Base-by-base conservation (phyloP, 2,329 filamentous ascomycete genomes). In the Aspergillus transmontanensis region DNA sequence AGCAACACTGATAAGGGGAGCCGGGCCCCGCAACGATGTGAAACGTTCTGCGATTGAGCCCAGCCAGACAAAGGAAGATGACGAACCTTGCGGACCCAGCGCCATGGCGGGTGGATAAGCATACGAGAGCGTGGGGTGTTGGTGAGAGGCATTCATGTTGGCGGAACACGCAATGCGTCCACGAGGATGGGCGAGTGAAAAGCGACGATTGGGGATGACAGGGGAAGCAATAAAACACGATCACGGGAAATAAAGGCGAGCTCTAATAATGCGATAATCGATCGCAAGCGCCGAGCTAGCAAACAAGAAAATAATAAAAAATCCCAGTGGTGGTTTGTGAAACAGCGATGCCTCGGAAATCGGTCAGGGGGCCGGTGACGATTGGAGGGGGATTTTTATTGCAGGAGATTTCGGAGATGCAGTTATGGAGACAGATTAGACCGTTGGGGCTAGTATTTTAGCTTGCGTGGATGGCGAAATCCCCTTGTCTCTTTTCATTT, bases 41-140 rank as follows among this genome's bases (percentile, higher is more conserved):
- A 64, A 53, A 50, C 57, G 36, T 48, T 41, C 43, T 56, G 51
- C 58, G 53, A 55, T 28, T 36, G 45, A 48, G 23, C 45, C 45
- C 45, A 48, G 6, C 23, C 21, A 54, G 50, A 54, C 55, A 63
- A 60, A 53, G 54, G 57, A 41, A 61, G 53, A 64, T 73, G 70
- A 76, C 75, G 72, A 68, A 76, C 75, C 73, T 74, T 70, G 69
- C 61, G 70, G 69, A 56, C 69, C 70, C 69, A 75, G 68, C 66
- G 73, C 71, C 57, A 74, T 68, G 69, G 73, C 71, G 62, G 73
- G 72, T 68, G 73, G 70, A 68, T 74, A 75, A 64, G 72, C 67
- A 64, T 66, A 68, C 30, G 67, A 65, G 21, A 74, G 63, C 64
- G 71, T 71, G 65, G 72, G 69, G 68, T 71, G 69, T 30, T 70